A percentile compares a stretch with the other conserved stretches of the same genome.
Evolutionary conservation across 1,139 yeast genomes (phyloP).

Genomic region (Diutina sp.): DNA sequence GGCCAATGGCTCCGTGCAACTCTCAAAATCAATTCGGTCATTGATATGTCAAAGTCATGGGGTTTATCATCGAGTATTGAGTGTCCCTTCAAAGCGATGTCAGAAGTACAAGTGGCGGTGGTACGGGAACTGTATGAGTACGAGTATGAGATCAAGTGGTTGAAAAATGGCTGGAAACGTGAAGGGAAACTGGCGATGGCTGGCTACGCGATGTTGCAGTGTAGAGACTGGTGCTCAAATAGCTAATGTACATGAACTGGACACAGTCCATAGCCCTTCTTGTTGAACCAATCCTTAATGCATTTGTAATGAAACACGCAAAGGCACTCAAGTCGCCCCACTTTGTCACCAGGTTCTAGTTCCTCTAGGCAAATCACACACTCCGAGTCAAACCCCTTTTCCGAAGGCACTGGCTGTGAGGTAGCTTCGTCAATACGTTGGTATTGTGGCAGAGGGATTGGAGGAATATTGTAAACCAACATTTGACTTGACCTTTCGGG

Average conservation of each 20-base stretch:
- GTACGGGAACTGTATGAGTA: neutral
- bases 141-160: neutral
- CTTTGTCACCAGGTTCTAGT: conserved; percentile 71
- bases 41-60: neutral
- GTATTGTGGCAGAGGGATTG: conserved; percentile 33
- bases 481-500: conserved; percentile 45
- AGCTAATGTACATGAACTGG: conserved; percentile 44
- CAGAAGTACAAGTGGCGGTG: neutral
- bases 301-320: conserved; percentile 90
- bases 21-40: neutral
- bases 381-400: conserved; percentile 36
- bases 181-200: neutral
- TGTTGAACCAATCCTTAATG: conserved; percentile 80
- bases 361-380: conserved; percentile 94
- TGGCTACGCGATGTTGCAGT: neutral
- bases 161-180: neutral
- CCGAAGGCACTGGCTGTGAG: neutral
- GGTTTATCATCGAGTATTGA: neutral
- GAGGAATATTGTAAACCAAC: conserved; percentile 68
- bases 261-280: conserved; percentile 77
- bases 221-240: neutral
- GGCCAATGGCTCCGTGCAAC: neutral
- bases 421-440: conserved; percentile 15
- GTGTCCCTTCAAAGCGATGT: neutral
- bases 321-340: conserved; percentile 85